A percentile compares a stretch with the other conserved stretches of the same genome.
phyloP scores from a whole-genome alignment of 1,284 basidiomycete species.

The Pholiota adiposa region DNA sequence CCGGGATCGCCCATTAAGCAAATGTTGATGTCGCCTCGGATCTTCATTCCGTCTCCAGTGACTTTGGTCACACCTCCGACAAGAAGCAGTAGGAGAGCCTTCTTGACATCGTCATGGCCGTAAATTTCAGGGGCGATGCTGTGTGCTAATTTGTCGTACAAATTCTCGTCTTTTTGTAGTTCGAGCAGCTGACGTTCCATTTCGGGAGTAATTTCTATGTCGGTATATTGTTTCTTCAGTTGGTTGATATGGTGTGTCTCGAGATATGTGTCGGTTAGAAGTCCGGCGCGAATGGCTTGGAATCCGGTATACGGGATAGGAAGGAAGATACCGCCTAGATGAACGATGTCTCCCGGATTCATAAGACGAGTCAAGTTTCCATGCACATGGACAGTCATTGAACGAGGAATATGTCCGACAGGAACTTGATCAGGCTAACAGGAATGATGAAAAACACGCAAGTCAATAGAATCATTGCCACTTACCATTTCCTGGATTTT shows the following conservation, averaged over 20 bases:
- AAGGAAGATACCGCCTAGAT: constrained; percentile 71
- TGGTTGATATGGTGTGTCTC: constrained; percentile 92
- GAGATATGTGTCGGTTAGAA: constrained; percentile 97
- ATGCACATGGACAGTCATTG: constrained; percentile 95
- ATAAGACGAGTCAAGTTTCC: constrained; percentile 89
- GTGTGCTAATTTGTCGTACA: constrained; percentile 85
- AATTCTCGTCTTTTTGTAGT: constrained; percentile 74
- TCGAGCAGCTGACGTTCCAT: constrained; percentile 75
- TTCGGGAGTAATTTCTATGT: constrained; percentile 91
- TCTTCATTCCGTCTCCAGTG: constrained; percentile 98
- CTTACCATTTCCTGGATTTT: constrained; percentile 98
- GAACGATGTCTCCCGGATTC: constrained; percentile 96
- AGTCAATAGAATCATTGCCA: constrained; percentile 3
- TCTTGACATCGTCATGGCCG: constrained; percentile 98
- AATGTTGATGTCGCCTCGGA: constrained; percentile 96
- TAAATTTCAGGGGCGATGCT: constrained; percentile 99
- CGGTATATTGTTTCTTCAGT: constrained; percentile 96
- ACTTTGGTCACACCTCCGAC: constrained; percentile 96
- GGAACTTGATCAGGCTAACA: constrained; percentile 96
- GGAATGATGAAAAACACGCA: constrained; percentile 16
- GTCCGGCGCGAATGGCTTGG: constrained; percentile 79
- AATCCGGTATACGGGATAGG: constrained; percentile 55
- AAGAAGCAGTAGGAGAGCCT: constrained; percentile 91
- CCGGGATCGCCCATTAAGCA: constrained; percentile 99
- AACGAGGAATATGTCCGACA: constrained; percentile 97